Evolutionary conservation across 75 land plant genomes (phyloP), one percentile per base, ranked within the genome.

Genomic region (Selaginella moellendorffii): DNA sequence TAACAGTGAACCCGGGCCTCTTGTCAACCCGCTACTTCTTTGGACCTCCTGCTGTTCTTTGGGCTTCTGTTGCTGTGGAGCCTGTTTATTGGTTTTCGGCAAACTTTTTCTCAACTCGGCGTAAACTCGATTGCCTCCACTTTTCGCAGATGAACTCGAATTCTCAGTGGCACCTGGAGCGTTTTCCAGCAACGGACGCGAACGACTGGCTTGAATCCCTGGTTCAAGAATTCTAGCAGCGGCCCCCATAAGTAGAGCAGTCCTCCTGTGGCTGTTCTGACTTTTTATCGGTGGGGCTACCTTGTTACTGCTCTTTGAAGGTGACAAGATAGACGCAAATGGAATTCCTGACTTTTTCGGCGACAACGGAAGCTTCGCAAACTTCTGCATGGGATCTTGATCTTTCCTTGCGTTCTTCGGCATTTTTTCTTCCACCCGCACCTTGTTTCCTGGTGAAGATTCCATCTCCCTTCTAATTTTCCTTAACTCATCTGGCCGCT

Each of bases 171-270:
- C 10, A 5, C 14, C 46, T 14, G 46, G 5, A 36, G 5, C 14
- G 46, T 36, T 14, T 36, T 14, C 14, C 10, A 36, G 46, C 46
- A 36, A 36, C 10, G 46, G 46, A 36, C 46, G 46, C 10, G 46
- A 5, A 5, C 46, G 10, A 64, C 68, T 56, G n/a, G 72, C 53
- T 52, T 76, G 83, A 29, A 79, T 78, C 56, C 76, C 71, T 2
- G 84, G 82, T 62, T 93, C 96, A 61, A 93, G 74, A 29, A 84
- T 82, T 73, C 78, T 93, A 51, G 86, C 75, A 28, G 96, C 90
- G 25, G 82, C 90, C 69, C 85, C 98, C 76, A 89, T 76, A 54
- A 83, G 56, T 54, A 80, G 73, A 59, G 81, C 80, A 2, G 83
- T 82, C 72, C 74, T 79, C 71, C 65, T 83, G n/a, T n/a, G n/a